Conservation (phyloP, 1,284 basidiomycete species). For the Athelia psychrophila region DNA sequence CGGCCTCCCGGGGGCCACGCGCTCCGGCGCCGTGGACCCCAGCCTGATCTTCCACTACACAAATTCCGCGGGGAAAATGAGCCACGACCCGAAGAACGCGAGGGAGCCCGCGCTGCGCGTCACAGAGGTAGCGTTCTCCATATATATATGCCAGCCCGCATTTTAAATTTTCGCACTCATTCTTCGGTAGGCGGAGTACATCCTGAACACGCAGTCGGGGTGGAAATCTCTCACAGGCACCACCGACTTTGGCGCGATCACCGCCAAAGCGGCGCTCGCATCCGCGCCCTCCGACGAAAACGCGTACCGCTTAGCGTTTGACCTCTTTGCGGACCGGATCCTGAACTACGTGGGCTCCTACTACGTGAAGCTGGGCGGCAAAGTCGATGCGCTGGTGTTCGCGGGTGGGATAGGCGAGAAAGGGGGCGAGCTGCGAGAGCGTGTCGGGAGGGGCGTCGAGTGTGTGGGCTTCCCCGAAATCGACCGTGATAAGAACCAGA, state of each 20-base stretch:
- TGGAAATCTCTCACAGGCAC: slow-evolving; percentile 80
- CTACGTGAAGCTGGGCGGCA: slow-evolving; percentile 63
- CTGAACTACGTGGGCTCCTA: slow-evolving; percentile 72
- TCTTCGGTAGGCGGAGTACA: slow-evolving; percentile 60
- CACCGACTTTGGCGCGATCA: slow-evolving; percentile 71
- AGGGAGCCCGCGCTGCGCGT: slow-evolving; percentile 63
- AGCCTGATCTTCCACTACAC: slow-evolving; percentile 86
- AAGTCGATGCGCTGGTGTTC: slow-evolving; percentile 80
- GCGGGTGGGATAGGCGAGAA: slow-evolving; percentile 85
- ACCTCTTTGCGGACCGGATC: slow-evolving; percentile 74
- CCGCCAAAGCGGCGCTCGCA: slow-evolving; percentile 30
- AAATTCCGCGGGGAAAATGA: slow-evolving; percentile 53
- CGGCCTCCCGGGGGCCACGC: slow-evolving; percentile 85
- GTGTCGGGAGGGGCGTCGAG: slow-evolving; percentile 47
- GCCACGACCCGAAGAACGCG: slow-evolving; percentile 44
- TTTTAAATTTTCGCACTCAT: no score
- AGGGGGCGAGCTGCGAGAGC: slow-evolving; percentile 55
- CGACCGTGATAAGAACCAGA: slow-evolving; percentile 35
- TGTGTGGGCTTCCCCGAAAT: slow-evolving; percentile 66
- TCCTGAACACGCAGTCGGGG: slow-evolving; percentile 73
- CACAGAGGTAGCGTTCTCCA: slow-evolving; percentile 40
- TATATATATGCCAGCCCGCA: no score
- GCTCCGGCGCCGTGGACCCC: slow-evolving; percentile 79
- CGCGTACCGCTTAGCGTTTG: slow-evolving; percentile 59
- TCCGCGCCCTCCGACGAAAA: slow-evolving; percentile 17